Base-by-base conservation (phyloP, 192 early-diverging fungal species). In the Mortierella claussenii region DNA sequence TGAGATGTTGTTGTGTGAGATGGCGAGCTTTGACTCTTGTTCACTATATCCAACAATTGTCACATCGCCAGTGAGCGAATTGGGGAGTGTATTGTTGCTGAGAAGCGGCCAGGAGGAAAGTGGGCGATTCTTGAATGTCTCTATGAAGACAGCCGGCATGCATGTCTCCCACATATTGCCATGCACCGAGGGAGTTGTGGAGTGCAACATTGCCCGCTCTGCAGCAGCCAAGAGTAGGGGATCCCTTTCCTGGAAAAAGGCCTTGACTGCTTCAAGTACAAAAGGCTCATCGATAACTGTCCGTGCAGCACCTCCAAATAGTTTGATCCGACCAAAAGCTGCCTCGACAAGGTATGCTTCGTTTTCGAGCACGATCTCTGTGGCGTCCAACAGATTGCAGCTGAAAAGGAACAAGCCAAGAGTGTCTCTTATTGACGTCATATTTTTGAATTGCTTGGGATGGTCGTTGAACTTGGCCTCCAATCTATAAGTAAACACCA, bases 231-330 rank as follows among this genome's bases (percentile, higher is more conserved):
- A 11, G 34, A 66, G 36, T n/a, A 60, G 32, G 23, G 63, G 71
- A 48, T 75, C 63, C 15, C 17, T 61, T 47, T 65, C 45, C 3
- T 55, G 31, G 32, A 75, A 75, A 3, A 40, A 75, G n/a, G 17
- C 26, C 1, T 48, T 54, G 31, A 18, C 33, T 0, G 49, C 62
- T n/a, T 36, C 48, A 27, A 53, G 42, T 12, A 58, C 55, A 26
- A 73, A 65, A 30, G 70, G 62, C 34, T 65, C 70, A 21, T 74
- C 70, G 17, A 74, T 17, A 54, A 65, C 56, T 0, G 61, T 60
- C 30, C 55, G 33, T 60, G 62, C 55, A 28, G 23, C 20, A 21
- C 49, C 49, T 48, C 42, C 50, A 53, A 74, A 47, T 3, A 74
- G 18, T 10, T 55, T 60, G 48, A 75, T 75, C 1, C 70, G 56